Conservation (phyloP, 2,329 filamentous ascomycete genomes). For the Exutisphaerella laricina region DNA sequence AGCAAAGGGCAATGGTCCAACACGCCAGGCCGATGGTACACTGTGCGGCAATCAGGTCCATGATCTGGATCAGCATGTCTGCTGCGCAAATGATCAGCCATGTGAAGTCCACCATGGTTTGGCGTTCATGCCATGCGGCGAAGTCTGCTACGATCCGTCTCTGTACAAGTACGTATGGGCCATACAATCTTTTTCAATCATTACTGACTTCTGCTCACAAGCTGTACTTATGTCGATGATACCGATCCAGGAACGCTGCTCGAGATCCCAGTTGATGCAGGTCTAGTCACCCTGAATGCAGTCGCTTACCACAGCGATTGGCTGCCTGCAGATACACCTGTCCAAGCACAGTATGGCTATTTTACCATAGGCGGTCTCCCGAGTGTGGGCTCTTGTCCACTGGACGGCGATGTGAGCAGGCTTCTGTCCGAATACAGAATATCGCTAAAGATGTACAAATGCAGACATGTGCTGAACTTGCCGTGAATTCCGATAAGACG, state of each 20-base stretch:
- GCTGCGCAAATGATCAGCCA: too few relatives aligned
- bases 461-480: neutral
- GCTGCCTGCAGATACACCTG: neutral
- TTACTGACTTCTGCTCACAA: neutral
- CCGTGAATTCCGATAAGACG: neutral
- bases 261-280: neutral
- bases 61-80: too few relatives aligned
- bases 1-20: too few relatives aligned
- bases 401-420: neutral
- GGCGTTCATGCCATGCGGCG: conserved; percentile 2
- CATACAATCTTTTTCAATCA: neutral
- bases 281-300: neutral
- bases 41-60: too few relatives aligned
- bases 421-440: neutral
- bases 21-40: too few relatives aligned
- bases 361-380: neutral
- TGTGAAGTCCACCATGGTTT: too few relatives aligned
- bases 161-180: neutral
- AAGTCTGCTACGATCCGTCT: conserved; percentile 1
- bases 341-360: neutral
- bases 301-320: neutral
- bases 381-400: neutral
- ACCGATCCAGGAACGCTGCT: neutral
- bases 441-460: neutral
- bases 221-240: neutral